Evolutionary conservation across 176 grass and related monocot species (phyloP).

Genomic region (Juncus effusus): DNA sequence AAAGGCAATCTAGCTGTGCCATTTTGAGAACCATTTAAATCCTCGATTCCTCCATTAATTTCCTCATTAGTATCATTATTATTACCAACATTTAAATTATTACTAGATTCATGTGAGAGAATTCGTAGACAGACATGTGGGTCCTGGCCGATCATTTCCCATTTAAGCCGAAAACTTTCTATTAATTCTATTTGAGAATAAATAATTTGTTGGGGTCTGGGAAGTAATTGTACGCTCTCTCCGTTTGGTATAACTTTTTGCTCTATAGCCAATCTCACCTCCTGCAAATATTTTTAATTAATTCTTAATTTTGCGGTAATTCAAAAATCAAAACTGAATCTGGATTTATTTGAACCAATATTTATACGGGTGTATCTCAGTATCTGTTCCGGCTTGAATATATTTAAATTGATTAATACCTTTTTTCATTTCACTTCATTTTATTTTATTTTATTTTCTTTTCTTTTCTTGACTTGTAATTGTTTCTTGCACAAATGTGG

Average conservation of each 20-base stretch:
- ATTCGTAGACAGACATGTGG: slow-evolving; percentile 38
- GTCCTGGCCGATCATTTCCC: slow-evolving; percentile 49
- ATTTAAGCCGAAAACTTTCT: slow-evolving; percentile 60
- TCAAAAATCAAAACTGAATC: not conserved
- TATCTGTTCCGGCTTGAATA: no score
- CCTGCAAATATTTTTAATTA: slow-evolving; percentile 27
- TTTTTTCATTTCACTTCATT: no score
- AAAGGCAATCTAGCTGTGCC: slow-evolving; percentile 48
- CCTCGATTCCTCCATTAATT: not conserved
- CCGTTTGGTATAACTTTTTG: slow-evolving; percentile 69
- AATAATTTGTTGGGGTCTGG: slow-evolving; percentile 50
- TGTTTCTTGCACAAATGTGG: no score
- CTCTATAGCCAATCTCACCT: slow-evolving; percentile 77
- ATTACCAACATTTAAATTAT: not conserved
- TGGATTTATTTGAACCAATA: not conserved
- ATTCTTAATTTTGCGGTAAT: no score
- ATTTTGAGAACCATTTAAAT: slow-evolving; percentile 38
- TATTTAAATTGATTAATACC: no score
- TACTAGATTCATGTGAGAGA: slow-evolving; percentile 37
- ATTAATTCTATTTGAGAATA: slow-evolving; percentile 58
- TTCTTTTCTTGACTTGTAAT: no score
- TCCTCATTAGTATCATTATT: slow-evolving; percentile 8
- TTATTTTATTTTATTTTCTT: no score
- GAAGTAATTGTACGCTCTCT: slow-evolving; percentile 51
- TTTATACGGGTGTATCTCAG: not conserved